phyloP scores from a whole-genome alignment of 495 filamentous ascomycete species.

The Penicillium mononematosum region DNA sequence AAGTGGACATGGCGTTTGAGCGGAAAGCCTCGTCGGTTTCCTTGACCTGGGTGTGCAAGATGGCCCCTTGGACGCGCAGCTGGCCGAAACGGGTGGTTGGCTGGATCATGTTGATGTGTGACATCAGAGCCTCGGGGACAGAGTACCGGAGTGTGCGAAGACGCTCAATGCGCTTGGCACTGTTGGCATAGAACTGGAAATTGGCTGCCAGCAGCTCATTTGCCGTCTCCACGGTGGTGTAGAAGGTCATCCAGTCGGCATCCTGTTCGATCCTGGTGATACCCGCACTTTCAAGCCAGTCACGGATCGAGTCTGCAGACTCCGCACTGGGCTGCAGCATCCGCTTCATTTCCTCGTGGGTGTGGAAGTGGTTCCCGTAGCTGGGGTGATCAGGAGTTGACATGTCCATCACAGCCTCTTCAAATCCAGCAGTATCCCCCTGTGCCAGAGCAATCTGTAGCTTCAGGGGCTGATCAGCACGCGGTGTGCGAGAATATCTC shows the following conservation, averaged over 20 bases:
- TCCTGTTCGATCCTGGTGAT: constrained; percentile 50
- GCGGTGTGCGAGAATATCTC: constrained; percentile 34
- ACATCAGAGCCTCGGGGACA: constrained; percentile 49
- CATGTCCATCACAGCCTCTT: constrained; percentile 59
- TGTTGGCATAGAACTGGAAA: constrained; percentile 55
- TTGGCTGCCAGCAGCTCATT: constrained; percentile 54
- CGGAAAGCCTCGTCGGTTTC: constrained; percentile 23
- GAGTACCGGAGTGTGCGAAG: constrained; percentile 62
- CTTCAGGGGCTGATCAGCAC: constrained; percentile 32
- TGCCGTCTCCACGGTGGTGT: constrained; percentile 52
- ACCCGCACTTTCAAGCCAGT: constrained; percentile 51
- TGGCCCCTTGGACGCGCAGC: constrained; percentile 38
- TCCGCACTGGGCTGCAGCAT: constrained; percentile 50
- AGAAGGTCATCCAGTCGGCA: constrained; percentile 63
- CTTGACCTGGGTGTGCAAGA: constrained; percentile 30
- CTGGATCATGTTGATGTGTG: constrained; percentile 52
- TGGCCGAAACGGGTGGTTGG: constrained; percentile 59
- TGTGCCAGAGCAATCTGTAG: constrained; percentile 55
- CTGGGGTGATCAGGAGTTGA: constrained; percentile 56
- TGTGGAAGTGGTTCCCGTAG: constrained; percentile 62
- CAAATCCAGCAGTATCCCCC: constrained; percentile 57
- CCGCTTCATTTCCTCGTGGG: constrained; percentile 50
- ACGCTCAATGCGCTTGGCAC: constrained; percentile 36
- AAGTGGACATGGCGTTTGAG: constrained; percentile 16
- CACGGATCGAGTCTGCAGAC: constrained; percentile 40